Conservation (phyloP, 1,284 basidiomycete genomes). For the Ustilago crameri region DNA sequence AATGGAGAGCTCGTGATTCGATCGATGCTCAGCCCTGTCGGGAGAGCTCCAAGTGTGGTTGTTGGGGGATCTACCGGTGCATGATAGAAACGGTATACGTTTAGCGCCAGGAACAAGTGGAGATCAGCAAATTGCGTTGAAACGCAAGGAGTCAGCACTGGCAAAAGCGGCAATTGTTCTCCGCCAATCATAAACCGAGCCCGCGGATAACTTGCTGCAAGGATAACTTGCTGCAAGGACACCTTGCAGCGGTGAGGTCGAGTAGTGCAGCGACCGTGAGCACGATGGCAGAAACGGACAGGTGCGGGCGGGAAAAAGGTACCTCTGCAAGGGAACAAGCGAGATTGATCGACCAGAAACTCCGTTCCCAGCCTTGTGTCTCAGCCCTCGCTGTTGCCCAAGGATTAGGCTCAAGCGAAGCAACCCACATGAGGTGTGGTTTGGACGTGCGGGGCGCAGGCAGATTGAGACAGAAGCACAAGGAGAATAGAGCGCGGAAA, state of each 20-base stretch:
- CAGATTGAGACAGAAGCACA: background rate
- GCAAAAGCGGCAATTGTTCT: no score
- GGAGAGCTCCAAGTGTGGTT: no score
- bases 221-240: no score
- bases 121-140: conserved; percentile 11
- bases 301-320: conserved; percentile 1
- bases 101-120: conserved; percentile 8
- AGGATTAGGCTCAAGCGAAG: conserved; percentile 1
- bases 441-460: background rate
- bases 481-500: background rate
- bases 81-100: background rate
- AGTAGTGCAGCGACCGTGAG: no score
- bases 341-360: background rate
- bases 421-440: background rate
- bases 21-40: background rate
- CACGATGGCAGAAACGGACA: conserved; percentile 21
- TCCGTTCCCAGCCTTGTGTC: background rate
- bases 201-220: no score
- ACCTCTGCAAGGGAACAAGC: background rate
- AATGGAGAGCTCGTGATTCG: no score
- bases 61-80: background rate
- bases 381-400: background rate
- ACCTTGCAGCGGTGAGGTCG: no score
- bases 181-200: background rate
- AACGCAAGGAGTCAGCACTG: conserved; percentile 2